A percentile compares a stretch with the other conserved stretches of the same genome.
phyloP scores from a whole-genome alignment of 306 rosid genomes.

The Malus sieversii region DNA sequence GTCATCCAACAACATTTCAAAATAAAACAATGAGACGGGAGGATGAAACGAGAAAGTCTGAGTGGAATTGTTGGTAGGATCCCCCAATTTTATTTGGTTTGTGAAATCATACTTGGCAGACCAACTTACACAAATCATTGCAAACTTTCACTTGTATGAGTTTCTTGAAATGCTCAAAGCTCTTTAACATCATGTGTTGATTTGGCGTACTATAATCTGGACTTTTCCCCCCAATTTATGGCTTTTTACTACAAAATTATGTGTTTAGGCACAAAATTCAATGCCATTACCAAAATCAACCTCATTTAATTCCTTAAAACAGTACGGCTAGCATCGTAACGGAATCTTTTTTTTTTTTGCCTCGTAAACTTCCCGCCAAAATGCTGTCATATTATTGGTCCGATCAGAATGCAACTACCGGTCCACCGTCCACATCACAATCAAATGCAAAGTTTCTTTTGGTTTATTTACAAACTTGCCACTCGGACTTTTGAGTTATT shows the following conservation, averaged over 20 bases:
- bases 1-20: no score
- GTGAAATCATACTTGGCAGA: no score
- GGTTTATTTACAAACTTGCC: no score
- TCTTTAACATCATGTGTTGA: not conserved
- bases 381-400: not conserved
- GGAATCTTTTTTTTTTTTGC: slow-evolving; percentile 1
- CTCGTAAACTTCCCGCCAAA: slow-evolving; percentile 26
- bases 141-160: not conserved
- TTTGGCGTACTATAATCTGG: not conserved
- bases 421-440: not conserved
- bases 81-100: no score
- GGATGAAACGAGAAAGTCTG: no score
- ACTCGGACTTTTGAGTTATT: no score
- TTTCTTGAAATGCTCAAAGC: slow-evolving; percentile 5
- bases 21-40: no score
- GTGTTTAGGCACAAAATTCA: not conserved
- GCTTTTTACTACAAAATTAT: slow-evolving; percentile 10
- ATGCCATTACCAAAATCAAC: slow-evolving; percentile 12
- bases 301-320: slow-evolving; percentile 16
- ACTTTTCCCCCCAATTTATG: slow-evolving; percentile 7
- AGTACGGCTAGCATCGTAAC: not conserved
- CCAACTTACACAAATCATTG: slow-evolving; percentile 2
- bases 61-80: no score
- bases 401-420: not conserved
- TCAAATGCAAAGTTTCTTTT: not conserved